Percentiles rank a stretch among this genome's conserved stretches.
These are phyloP conservation scores for Glycine soja DNA, from an alignment of 306 rosid species.

Conservation along the genomic window DNA sequence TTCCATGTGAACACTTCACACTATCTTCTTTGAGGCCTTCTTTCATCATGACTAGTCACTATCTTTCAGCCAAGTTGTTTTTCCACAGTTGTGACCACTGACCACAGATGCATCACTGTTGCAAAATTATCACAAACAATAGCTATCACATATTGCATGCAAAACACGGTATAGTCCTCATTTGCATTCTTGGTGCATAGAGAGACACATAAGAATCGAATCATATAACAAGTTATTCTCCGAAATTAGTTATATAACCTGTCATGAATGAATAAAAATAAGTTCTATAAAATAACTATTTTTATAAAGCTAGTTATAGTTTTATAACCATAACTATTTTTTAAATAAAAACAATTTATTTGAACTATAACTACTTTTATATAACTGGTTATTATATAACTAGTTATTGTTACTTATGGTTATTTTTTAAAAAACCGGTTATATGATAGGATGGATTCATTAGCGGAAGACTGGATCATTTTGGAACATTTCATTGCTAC, in stretches of 20 bases:
- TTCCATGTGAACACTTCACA: constrained; percentile 32
- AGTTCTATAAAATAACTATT: too few relatives aligned
- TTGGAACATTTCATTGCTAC: not conserved
- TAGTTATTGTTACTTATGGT: too few relatives aligned
- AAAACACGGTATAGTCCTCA: constrained; percentile 3
- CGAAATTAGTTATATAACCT: too few relatives aligned
- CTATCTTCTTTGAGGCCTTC: not conserved
- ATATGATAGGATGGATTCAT: not conserved
- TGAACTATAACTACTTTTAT: too few relatives aligned
- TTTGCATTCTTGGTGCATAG: constrained; percentile 24
- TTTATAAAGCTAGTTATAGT: too few relatives aligned
- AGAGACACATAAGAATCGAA: constrained; percentile 5
- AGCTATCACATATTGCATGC: constrained; percentile 27
- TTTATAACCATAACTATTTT: too few relatives aligned
- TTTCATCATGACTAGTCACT: constrained; percentile 38
- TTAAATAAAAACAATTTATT: too few relatives aligned
- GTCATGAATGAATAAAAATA: too few relatives aligned
- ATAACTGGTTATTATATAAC: too few relatives aligned
- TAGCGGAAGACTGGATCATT: not conserved
- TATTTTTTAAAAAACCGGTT: too few relatives aligned
- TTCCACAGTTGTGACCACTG: constrained; percentile 44
- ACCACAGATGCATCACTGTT: constrained; percentile 38
- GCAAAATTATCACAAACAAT: constrained; percentile 20
- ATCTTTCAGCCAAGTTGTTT: constrained; percentile 37
- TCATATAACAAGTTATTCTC: too few relatives aligned